A percentile compares a stretch with the other conserved stretches of the same genome.
phyloP scores from a whole-genome alignment of 2,329 filamentous ascomycete genomes.

The Neofusicoccum umdonicola region DNA sequence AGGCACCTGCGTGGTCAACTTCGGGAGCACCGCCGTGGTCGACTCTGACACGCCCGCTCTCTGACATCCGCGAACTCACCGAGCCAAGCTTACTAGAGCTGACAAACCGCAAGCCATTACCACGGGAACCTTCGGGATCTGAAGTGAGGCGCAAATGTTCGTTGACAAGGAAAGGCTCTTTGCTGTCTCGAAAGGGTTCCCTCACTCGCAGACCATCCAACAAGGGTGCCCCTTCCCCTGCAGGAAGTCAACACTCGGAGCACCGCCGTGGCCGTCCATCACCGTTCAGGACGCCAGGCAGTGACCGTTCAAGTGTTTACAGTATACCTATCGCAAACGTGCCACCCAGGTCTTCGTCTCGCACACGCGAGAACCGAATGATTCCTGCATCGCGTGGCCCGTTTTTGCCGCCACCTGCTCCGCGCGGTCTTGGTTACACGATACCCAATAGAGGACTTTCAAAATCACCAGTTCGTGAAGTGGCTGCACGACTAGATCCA shows the following conservation, averaged over 20 bases:
- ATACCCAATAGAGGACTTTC: conserved; percentile 48
- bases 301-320: conserved; percentile 45
- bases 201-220: conserved; percentile 23
- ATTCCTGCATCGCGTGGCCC: conserved; percentile 22
- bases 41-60: conserved; percentile 43
- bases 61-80: conserved; percentile 51
- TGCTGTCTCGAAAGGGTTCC: conserved; percentile 18
- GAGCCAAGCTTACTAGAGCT: conserved; percentile 47
- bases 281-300: conserved; percentile 27
- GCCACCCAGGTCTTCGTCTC: conserved; percentile 47
- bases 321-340: conserved; percentile 46
- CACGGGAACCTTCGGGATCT: conserved; percentile 21
- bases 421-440: conserved; percentile 30
- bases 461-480: conserved; percentile 49
- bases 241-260: conserved; percentile 29
- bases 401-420: conserved; percentile 25
- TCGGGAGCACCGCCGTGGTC: conserved; percentile 24
- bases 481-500: conserved; percentile 41
- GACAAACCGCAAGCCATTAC: conserved; percentile 28
- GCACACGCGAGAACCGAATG: conserved; percentile 26
- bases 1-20: conserved; percentile 27
- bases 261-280: conserved; percentile 6
- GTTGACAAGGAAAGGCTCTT: conserved; percentile 34
- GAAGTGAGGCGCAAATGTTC: conserved; percentile 26
- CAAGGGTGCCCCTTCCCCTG: conserved; percentile 31